Conservation (phyloP, 73 alveolate species). For the Tetrahymena malaccensis region DNA sequence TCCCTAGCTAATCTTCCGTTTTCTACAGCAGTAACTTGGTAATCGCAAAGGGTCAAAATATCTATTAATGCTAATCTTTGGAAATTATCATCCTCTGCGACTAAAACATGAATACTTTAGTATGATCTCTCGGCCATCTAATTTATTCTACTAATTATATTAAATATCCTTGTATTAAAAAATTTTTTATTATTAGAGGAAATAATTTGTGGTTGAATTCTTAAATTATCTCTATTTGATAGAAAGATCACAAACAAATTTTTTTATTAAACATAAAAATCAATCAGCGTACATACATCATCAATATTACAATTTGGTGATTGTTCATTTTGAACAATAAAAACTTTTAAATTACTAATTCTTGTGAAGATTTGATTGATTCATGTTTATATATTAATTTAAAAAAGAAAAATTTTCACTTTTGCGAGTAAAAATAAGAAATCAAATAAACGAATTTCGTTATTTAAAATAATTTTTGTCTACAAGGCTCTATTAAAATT, state of each 20-base stretch:
- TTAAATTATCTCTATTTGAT: neutral
- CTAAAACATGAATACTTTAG: slow-evolving; percentile 22
- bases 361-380: too few relatives aligned
- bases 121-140: neutral
- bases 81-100: slow-evolving; percentile 75
- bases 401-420: too few relatives aligned
- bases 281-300: neutral
- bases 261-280: too few relatives aligned
- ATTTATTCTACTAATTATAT: neutral
- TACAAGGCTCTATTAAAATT: too few relatives aligned
- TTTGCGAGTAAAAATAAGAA: too few relatives aligned
- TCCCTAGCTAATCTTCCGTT: slow-evolving; percentile 60
- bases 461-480: too few relatives aligned
- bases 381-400: too few relatives aligned
- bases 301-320: neutral
- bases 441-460: too few relatives aligned
- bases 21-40: slow-evolving; percentile 46
- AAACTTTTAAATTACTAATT: too few relatives aligned
- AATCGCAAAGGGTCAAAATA: slow-evolving; percentile 55
- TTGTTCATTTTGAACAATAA: too few relatives aligned
- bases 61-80: slow-evolving; percentile 64
- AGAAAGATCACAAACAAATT: neutral
- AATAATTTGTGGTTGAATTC: neutral
- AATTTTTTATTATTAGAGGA: neutral
- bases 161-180: neutral